Conservation (phyloP, 257 asterid species). For the Plectranthus barbatus region DNA sequence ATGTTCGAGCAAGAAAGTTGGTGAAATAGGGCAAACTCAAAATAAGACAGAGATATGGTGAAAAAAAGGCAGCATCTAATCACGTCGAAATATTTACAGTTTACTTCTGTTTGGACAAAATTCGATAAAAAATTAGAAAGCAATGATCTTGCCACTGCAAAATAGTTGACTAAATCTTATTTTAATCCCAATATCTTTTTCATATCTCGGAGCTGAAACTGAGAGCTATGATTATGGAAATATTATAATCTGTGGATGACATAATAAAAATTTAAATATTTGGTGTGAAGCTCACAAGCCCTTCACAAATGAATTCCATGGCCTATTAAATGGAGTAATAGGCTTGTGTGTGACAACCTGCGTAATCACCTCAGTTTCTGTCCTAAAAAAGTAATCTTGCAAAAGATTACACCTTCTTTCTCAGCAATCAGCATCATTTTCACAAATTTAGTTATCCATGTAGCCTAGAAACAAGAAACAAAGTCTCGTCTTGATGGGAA, state of each 20-base stretch:
- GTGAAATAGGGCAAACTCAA: background rate
- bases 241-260: background rate
- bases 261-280: background rate
- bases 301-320: background rate
- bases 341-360: constrained; percentile 1
- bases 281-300: background rate
- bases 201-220: background rate
- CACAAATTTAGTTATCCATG: background rate
- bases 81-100: background rate
- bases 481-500: background rate
- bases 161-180: constrained; percentile 7
- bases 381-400: background rate
- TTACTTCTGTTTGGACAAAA: too few species aligned
- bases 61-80: background rate
- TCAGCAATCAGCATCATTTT: background rate
- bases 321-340: background rate
- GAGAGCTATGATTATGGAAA: background rate
- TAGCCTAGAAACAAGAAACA: background rate
- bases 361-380: constrained; percentile 11
- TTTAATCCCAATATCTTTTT: background rate
- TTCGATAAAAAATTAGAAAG: background rate
- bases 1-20: too few species aligned
- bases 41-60: background rate
- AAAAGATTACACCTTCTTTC: background rate
- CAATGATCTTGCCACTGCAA: background rate